Percentiles rank a stretch among this genome's conserved stretches.
Conservation (phyloP, 257 asterid species). For the Nicotiana benthamiana region DNA sequence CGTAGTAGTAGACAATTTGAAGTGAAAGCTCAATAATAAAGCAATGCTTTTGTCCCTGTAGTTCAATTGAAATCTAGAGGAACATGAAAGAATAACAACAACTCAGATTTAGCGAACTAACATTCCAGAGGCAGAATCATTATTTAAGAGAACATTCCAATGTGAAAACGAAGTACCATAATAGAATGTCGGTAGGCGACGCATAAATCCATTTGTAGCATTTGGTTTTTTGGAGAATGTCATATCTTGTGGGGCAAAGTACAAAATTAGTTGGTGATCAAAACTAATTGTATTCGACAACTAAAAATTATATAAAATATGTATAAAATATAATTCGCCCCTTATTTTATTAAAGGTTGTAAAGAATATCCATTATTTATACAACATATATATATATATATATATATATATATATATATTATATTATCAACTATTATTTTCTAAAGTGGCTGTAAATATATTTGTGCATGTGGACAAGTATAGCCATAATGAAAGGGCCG, state of each 20-base stretch:
- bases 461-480: neutral
- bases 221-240: neutral
- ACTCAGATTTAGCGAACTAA: neutral
- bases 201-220: neutral
- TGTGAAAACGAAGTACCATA: constrained; percentile 2
- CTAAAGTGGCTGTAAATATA: too few relatives aligned
- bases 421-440: too few relatives aligned
- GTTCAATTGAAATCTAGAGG: neutral
- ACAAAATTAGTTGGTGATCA: too few relatives aligned
- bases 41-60: neutral
- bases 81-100: neutral
- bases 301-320: too few relatives aligned
- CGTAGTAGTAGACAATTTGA: neutral
- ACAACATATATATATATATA: too few relatives aligned
- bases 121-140: neutral
- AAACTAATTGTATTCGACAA: too few relatives aligned
- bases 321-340: too few relatives aligned
- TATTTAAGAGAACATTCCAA: neutral
- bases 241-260: neutral
- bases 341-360: too few relatives aligned
- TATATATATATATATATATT: too few relatives aligned
- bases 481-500: neutral
- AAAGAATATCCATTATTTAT: too few relatives aligned
- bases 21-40: constrained; percentile 8
- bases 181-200: constrained; percentile 6